Percentiles rank a stretch among this genome's conserved stretches.
These are phyloP conservation scores for Kregervanrija delftensis DNA, from an alignment of 805 yeast genomes.

Conservation along the genomic window DNA sequence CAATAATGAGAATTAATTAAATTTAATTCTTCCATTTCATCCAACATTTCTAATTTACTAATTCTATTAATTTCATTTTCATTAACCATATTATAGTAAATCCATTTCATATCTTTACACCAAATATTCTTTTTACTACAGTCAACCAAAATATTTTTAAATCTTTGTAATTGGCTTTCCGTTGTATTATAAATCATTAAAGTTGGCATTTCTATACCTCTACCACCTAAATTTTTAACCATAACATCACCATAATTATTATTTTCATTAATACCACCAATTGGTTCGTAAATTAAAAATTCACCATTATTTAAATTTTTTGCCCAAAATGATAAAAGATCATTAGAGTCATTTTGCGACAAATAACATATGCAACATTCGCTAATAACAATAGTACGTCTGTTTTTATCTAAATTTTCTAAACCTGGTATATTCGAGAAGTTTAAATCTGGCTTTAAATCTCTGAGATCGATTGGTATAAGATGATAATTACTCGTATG, in stretches of 20 bases:
- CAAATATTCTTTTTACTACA: constrained; percentile 11
- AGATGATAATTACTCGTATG: constrained; percentile 37
- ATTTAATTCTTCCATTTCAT: constrained; percentile 67
- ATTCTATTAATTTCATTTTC: constrained; percentile 37
- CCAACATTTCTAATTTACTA: constrained; percentile 54
- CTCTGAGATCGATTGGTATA: constrained; percentile 49
- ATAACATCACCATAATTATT: constrained; percentile 57
- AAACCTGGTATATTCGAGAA: neutral
- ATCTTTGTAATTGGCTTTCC: constrained; percentile 32
- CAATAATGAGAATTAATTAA: constrained; percentile 59
- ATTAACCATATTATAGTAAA: constrained; percentile 38
- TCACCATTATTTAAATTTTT: constrained; percentile 18
- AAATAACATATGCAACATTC: constrained; percentile 77
- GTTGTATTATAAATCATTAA: constrained; percentile 46
- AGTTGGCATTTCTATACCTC: constrained; percentile 61
- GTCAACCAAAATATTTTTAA: constrained; percentile 23
- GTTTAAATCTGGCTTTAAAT: constrained; percentile 10
- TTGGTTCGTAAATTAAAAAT: constrained; percentile 61
- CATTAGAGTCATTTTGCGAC: constrained; percentile 40
- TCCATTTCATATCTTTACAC: constrained; percentile 40
- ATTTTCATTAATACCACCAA: constrained; percentile 34
- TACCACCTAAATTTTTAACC: constrained; percentile 48
- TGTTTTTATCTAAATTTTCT: constrained; percentile 15
- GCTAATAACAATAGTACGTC: constrained; percentile 58
- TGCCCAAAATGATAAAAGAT: constrained; percentile 38